Evolutionary conservation across 2,329 filamentous ascomycete genomes (phyloP).

Genomic region (Calonectria montana): DNA sequence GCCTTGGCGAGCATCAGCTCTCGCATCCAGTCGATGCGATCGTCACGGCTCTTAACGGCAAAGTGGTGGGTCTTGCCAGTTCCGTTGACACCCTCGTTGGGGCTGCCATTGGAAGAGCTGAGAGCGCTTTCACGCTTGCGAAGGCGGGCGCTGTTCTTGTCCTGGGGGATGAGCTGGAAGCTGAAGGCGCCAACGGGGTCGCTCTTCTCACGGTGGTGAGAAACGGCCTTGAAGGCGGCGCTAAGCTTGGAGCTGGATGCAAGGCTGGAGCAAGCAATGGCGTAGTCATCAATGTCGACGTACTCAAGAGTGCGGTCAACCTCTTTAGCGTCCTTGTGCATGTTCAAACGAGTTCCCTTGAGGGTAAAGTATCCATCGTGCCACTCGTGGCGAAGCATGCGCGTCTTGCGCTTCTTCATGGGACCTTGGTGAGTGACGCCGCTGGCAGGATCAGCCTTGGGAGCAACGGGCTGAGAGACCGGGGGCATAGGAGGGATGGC

Average conservation of each 20-base stretch:
- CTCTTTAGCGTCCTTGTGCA: slow-evolving; percentile 74
- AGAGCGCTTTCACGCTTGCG: slow-evolving; percentile 65
- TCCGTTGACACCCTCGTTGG: slow-evolving; percentile 64
- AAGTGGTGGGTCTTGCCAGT: slow-evolving; percentile 93
- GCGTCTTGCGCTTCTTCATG: slow-evolving; percentile 94
- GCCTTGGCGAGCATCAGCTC: slow-evolving; percentile 93
- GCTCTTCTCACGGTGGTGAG: slow-evolving; percentile 63
- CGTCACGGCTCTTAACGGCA: slow-evolving; percentile 81
- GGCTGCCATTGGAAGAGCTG: slow-evolving; percentile 46
- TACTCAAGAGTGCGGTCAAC: slow-evolving; percentile 75
- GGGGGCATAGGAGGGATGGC: slow-evolving; percentile 53
- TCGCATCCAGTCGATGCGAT: slow-evolving; percentile 97
- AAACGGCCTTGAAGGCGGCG: slow-evolving; percentile 86
- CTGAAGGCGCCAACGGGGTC: slow-evolving; percentile 74
- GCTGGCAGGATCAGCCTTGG: slow-evolving; percentile 51
- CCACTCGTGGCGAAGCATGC: slow-evolving; percentile 93
- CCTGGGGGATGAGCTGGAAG: slow-evolving; percentile 86
- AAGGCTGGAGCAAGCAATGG: slow-evolving; percentile 83
- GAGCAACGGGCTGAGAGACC: slow-evolving; percentile 40
- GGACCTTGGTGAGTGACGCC: slow-evolving; percentile 81
- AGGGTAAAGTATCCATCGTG: slow-evolving; percentile 92
- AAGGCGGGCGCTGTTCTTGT: slow-evolving; percentile 64
- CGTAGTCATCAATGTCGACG: slow-evolving; percentile 90
- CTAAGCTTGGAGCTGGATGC: slow-evolving; percentile 83
- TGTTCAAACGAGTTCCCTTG: slow-evolving; percentile 77